Conservation (phyloP, 2,329 filamentous ascomycete genomes). For the Emergomyces pasteurianus region DNA sequence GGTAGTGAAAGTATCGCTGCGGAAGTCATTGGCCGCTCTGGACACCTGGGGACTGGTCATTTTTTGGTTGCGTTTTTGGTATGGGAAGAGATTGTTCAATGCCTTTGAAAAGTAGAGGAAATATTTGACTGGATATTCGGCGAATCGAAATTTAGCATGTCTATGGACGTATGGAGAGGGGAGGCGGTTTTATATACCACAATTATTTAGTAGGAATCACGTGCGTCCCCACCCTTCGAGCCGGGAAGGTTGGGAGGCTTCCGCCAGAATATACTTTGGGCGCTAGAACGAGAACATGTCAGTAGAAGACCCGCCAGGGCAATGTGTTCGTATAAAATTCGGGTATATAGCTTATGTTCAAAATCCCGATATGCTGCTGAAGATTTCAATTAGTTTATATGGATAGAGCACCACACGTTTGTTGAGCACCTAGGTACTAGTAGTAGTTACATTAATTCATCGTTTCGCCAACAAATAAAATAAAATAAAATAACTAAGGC, state of each 20-base stretch:
- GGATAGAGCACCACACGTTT: no score
- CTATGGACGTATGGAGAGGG: not conserved
- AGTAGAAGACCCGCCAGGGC: not conserved
- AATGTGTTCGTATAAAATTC: not conserved
- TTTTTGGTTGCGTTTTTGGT: not conserved
- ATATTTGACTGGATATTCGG: not conserved
- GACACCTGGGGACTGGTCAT: not conserved
- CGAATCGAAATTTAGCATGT: not conserved
- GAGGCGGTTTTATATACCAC: not conserved
- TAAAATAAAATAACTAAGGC: not conserved
- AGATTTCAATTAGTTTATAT: not conserved
- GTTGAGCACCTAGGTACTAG: no score
- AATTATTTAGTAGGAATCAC: not conserved
- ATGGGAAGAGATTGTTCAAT: not conserved
- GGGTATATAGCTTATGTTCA: not conserved
- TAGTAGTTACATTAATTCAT: not conserved
- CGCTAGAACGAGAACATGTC: not conserved
- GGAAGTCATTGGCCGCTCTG: conserved; percentile 16
- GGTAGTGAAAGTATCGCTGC: conserved; percentile 8
- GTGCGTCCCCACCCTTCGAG: not conserved
- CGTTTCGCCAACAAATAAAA: not conserved
- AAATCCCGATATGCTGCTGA: not conserved
- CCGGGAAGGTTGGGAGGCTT: not conserved
- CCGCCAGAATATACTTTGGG: not conserved
- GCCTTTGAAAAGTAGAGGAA: not conserved